Percentiles rank a stretch among this genome's conserved stretches.
Conservation (phyloP, 805 yeast genomes). For the Blastobotrys terrestris region DNA sequence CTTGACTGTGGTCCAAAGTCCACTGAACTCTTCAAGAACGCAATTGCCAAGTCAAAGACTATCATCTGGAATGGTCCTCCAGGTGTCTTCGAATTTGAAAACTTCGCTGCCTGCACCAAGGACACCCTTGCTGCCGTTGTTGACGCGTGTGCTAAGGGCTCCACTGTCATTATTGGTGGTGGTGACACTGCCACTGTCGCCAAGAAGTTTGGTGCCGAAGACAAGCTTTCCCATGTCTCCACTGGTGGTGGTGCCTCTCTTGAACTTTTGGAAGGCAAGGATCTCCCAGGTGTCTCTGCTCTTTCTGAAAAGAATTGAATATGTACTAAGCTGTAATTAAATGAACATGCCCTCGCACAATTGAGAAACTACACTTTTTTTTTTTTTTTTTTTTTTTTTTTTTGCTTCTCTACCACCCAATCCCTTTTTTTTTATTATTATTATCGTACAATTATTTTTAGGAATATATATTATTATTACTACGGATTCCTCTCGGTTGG, state of each 20-base stretch:
- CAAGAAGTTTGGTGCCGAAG: slow-evolving; percentile 95
- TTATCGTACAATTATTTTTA: no score
- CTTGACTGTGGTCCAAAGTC: slow-evolving; percentile 94
- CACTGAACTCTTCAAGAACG: slow-evolving; percentile 66
- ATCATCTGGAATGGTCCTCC: slow-evolving; percentile 99
- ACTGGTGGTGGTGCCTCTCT: slow-evolving; percentile 99
- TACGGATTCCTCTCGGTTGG: slow-evolving; percentile 29
- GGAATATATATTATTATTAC: no score
- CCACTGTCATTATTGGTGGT: slow-evolving; percentile 95
- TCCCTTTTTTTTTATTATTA: no score
- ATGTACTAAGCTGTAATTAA: neutral
- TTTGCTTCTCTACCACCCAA: no score
- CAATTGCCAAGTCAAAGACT: slow-evolving; percentile 91
- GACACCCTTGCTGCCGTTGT: slow-evolving; percentile 82
- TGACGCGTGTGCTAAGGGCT: slow-evolving; percentile 78
- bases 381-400: no score
- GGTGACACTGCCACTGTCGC: slow-evolving; percentile 99
- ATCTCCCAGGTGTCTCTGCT: slow-evolving; percentile 94
- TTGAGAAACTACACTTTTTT: no score
- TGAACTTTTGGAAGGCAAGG: slow-evolving; percentile 98
- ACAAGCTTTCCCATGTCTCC: slow-evolving; percentile 94
- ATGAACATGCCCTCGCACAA: no score
- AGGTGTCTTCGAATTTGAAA: slow-evolving; percentile 97
- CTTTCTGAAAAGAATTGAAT: slow-evolving; percentile 56
- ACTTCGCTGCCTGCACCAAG: slow-evolving; percentile 89